phyloP scores from a whole-genome alignment of 805 yeast genomes.

The Metschnikowia drakensbergensis region DNA sequence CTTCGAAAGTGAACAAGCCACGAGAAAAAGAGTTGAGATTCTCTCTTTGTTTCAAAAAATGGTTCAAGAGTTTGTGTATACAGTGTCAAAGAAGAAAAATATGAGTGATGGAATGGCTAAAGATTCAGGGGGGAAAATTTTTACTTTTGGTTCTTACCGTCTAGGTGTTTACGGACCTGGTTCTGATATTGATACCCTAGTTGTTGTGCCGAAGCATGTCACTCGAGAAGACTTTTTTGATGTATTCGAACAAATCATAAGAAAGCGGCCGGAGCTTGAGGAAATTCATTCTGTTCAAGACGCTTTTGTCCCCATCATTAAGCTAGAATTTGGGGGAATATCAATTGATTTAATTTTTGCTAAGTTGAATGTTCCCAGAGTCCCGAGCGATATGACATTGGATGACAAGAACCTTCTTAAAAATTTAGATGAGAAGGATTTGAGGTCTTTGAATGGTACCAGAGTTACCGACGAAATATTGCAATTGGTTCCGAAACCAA shows the following conservation, averaged over 20 bases:
- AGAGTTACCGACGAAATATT: slow-evolving; percentile 95
- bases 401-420: slow-evolving; percentile 80
- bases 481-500: slow-evolving; percentile 84
- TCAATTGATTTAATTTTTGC: slow-evolving; percentile 91
- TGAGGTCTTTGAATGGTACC: slow-evolving; percentile 90
- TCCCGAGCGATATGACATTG: slow-evolving; percentile 69
- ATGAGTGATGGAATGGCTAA: slow-evolving; percentile 97
- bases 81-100: slow-evolving; percentile 74
- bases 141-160: slow-evolving; percentile 91
- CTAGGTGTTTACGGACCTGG: slow-evolving; percentile 98
- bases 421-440: slow-evolving; percentile 87
- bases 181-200: slow-evolving; percentile 92
- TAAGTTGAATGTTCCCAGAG: slow-evolving; percentile 73
- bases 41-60: slow-evolving; percentile 67
- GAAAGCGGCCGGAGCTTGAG: slow-evolving; percentile 75
- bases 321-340: slow-evolving; percentile 83
- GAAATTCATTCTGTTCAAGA: slow-evolving; percentile 94
- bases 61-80: slow-evolving; percentile 76
- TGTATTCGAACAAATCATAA: slow-evolving; percentile 67
- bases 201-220: slow-evolving; percentile 97
- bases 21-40: slow-evolving; percentile 75
- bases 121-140: slow-evolving; percentile 98
- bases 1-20: slow-evolving; percentile 82
- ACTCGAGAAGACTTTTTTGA: slow-evolving; percentile 84
- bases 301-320: slow-evolving; percentile 96